These are phyloP conservation scores for Thraustochytrium sp. DNA, from an alignment of 352 stramenopile species.

Conservation along the genomic window DNA sequence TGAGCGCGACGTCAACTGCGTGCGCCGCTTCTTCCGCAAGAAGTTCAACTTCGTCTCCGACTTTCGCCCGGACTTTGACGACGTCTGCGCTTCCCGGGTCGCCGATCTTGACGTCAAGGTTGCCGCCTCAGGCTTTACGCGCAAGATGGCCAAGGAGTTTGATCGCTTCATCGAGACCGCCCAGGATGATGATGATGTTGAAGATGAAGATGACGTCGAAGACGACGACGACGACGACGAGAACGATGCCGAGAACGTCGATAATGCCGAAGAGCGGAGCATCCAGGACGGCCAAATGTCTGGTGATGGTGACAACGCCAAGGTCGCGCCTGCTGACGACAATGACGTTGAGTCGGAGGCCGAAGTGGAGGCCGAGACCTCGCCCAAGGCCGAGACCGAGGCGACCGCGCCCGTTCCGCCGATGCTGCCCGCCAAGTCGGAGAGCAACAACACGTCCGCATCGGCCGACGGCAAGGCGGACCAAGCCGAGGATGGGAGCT, in stretches of 20 bases:
- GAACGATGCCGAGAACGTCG: slow-evolving; percentile 38
- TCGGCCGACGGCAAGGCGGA: background rate
- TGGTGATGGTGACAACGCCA: background rate
- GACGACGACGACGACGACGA: slow-evolving; percentile 58
- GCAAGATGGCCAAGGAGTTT: slow-evolving; percentile 57
- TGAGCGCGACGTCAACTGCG: slow-evolving; percentile 87
- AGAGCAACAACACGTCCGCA: background rate
- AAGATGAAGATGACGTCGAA: slow-evolving; percentile 49
- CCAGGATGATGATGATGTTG: slow-evolving; percentile 45
- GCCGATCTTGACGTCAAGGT: slow-evolving; percentile 48
- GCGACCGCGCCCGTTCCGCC: no score
- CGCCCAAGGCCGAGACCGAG: no score
- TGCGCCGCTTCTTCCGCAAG: slow-evolving; percentile 90
- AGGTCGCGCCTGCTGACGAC: background rate
- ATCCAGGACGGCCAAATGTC: background rate
- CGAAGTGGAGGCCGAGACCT: no score
- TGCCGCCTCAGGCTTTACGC: slow-evolving; percentile 55
- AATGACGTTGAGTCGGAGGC: no score
- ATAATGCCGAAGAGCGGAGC: background rate
- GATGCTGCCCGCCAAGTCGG: no score
- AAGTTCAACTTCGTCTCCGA: slow-evolving; percentile 58
- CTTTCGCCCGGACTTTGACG: slow-evolving; percentile 47
- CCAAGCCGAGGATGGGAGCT: background rate
- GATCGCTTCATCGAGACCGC: slow-evolving; percentile 61
- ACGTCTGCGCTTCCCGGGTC: slow-evolving; percentile 20